These are phyloP conservation scores for Meyerozyma carpophila DNA, from an alignment of 1,139 yeast genomes.

Conservation along the genomic window DNA sequence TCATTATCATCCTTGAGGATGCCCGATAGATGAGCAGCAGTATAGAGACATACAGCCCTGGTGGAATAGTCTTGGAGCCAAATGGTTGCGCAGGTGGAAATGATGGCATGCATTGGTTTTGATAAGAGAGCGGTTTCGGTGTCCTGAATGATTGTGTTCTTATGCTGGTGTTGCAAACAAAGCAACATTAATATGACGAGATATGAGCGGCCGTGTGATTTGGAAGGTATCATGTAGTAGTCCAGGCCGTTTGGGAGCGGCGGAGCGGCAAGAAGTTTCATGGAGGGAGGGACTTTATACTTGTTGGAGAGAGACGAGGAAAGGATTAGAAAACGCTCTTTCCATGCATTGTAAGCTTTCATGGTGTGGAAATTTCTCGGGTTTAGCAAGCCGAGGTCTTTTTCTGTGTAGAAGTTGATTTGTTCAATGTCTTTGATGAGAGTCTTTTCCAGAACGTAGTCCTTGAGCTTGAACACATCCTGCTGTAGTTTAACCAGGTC, in stretches of 20 bases:
- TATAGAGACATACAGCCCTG: constrained; percentile 45
- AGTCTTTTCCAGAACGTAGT: constrained; percentile 36
- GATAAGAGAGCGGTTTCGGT: constrained; percentile 24
- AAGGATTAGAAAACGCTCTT: constrained; percentile 34
- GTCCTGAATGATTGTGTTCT: constrained; percentile 8
- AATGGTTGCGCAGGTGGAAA: constrained; percentile 42
- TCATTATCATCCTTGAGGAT: constrained; percentile 25
- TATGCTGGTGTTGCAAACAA: constrained; percentile 22
- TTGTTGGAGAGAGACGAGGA: constrained; percentile 34
- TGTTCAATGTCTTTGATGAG: constrained; percentile 43
- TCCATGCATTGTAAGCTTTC: constrained; percentile 49
- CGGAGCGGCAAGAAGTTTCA: constrained; percentile 26
- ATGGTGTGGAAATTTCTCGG: constrained; percentile 38
- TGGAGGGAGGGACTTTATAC: constrained; percentile 33
- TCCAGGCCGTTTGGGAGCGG: constrained; percentile 28
- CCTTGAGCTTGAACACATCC: constrained; percentile 41
- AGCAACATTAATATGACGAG: constrained; percentile 23
- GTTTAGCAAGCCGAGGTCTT: constrained; percentile 35
- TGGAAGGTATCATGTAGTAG: constrained; percentile 39
- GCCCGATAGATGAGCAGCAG: constrained; percentile 46
- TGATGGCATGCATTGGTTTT: constrained; percentile 36
- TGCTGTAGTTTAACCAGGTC: constrained; percentile 42
- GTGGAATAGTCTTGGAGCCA: constrained; percentile 62
- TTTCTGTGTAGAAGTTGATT: constrained; percentile 31
- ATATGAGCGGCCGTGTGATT: constrained; percentile 24